phyloP scores from a whole-genome alignment of 164 flowering plant genomes.

The Amborella trichopoda region DNA sequence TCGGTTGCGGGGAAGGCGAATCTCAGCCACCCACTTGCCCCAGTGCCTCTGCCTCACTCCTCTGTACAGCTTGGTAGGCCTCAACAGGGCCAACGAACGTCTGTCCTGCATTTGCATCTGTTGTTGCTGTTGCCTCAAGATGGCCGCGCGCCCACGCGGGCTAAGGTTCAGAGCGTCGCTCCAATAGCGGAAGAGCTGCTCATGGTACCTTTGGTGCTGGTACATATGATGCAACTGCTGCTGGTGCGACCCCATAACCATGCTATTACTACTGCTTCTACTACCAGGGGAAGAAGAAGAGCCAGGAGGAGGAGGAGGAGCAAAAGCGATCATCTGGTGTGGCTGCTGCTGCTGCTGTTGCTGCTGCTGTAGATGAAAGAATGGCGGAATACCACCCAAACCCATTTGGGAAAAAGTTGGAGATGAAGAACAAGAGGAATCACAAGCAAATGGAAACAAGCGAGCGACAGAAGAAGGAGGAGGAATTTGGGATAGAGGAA shows the following conservation, averaged over 20 bases:
- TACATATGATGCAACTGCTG: too few relatives aligned
- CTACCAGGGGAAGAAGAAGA: not conserved
- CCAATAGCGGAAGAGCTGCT: slow-evolving; percentile 60
- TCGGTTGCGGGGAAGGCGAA: slow-evolving; percentile 79
- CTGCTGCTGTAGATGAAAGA: slow-evolving; percentile 6
- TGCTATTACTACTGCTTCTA: slow-evolving; percentile 9
- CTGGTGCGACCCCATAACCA: not conserved
- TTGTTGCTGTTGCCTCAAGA: not conserved
- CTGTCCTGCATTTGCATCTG: too few relatives aligned
- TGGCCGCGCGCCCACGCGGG: slow-evolving; percentile 35
- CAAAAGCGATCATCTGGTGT: slow-evolving; percentile 82
- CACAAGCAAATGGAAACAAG: not conserved
- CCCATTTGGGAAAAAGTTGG: slow-evolving; percentile 6
- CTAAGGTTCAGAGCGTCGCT: slow-evolving; percentile 58
- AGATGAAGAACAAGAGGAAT: slow-evolving; percentile 1
- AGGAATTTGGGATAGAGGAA: not conserved
- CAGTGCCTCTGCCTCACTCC: slow-evolving; percentile 96
- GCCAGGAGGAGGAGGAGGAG: slow-evolving; percentile 10
- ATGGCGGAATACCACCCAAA: slow-evolving; percentile 6
- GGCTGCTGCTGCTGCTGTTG: slow-evolving; percentile 18
- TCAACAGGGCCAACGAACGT: slow-evolving; percentile 10
- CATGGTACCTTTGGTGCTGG: slow-evolving; percentile 27
- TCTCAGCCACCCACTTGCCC: slow-evolving; percentile 99
- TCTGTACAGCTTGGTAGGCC: slow-evolving; percentile 78
- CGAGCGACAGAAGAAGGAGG: not conserved